phyloP scores from a whole-genome alignment of 2,329 filamentous ascomycete species.

The Nothophaeocryptopus gaeumannii region DNA sequence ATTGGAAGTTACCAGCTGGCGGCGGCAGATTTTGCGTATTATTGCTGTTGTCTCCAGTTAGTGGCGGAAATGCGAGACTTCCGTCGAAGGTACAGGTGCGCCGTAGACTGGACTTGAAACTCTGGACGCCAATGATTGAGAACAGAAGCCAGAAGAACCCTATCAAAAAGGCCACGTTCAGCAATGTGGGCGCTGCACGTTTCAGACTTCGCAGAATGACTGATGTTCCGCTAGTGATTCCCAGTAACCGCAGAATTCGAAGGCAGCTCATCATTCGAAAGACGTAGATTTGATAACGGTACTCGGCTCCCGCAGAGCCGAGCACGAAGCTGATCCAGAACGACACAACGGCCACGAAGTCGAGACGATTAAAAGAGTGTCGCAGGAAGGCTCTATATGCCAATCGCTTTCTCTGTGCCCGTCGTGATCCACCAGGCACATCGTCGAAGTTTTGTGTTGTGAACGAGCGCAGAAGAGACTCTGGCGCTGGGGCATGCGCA shows the following conservation, averaged over 20 bases:
- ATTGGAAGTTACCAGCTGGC: slow-evolving; percentile 60
- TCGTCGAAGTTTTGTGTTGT: slow-evolving; percentile 41
- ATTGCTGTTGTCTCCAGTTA: slow-evolving; percentile 29
- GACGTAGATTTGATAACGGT: slow-evolving; percentile 70
- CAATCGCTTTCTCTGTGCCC: slow-evolving; percentile 79
- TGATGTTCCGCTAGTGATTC: slow-evolving; percentile 88
- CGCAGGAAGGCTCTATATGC: slow-evolving; percentile 88
- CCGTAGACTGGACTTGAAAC: slow-evolving; percentile 63
- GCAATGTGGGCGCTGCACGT: slow-evolving; percentile 84
- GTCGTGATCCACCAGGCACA: slow-evolving; percentile 60
- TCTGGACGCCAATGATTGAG: slow-evolving; percentile 93
- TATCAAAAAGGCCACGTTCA: slow-evolving; percentile 91
- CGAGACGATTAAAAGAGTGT: slow-evolving; percentile 92
- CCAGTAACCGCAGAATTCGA: slow-evolving; percentile 84
- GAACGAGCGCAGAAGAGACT: slow-evolving; percentile 35
- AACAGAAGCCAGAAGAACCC: slow-evolving; percentile 98
- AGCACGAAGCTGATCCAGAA: slow-evolving; percentile 90
- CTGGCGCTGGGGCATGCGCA: slow-evolving; percentile 23
- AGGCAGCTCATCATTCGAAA: slow-evolving; percentile 97
- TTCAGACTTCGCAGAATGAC: slow-evolving; percentile 94
- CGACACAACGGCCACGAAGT: slow-evolving; percentile 90
- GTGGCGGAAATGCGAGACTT: slow-evolving; percentile 32
- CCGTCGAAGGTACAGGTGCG: slow-evolving; percentile 50
- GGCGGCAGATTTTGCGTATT: slow-evolving; percentile 24
- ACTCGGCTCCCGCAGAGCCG: slow-evolving; percentile 66